Base-by-base conservation (phyloP, 306 rosid species). In the Acacia confusa region DNA sequence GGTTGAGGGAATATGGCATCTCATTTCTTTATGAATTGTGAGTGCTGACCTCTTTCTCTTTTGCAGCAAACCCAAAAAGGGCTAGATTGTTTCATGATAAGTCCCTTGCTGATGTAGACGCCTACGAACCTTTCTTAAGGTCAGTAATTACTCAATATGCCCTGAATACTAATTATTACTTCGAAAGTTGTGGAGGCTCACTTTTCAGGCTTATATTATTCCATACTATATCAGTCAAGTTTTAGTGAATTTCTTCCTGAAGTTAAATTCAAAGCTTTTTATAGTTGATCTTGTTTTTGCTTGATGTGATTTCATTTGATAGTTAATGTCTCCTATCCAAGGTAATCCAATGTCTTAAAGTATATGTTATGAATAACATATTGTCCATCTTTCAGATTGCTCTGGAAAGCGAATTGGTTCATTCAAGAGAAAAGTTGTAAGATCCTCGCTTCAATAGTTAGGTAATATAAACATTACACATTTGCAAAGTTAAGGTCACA, bases 361-460 rank as follows among this genome's bases (percentile, higher is more conserved):
- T 63, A 69, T n/a, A 68, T 41, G 28, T 40, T 63, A 68, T 72
- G 43, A 75, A 28, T 79, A 68, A 74, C 64, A 84, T 58, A 32
- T 70, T 70, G 22, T 80, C 58, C 32, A 25, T 83, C 79, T 85
- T 94, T 84, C 97, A 96, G 99, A 81, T 92, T 92, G 97, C 99
- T 96, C 72, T 85, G 97, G 97, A 91, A 88, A 61, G 97, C 97
- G 79, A 96, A 93, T 84, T 96, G 98, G 99, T 96, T 93, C 82
- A 72, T 94, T 71, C 99, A 93, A 84, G 98, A 93, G 87, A 93
- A 96, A 90, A 96, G 99, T 87, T 96, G 99, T 82, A 96, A 91
- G 91, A 90, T 93, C 86, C 97, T 96, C 83, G 94, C 94, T 73
- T 71, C 82, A 68, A 88, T 93, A 79, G 97, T 87, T 73, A 94